These are phyloP conservation scores for Castanospermum australe DNA, from an alignment of 306 rosid genomes.

Conservation along the genomic window DNA sequence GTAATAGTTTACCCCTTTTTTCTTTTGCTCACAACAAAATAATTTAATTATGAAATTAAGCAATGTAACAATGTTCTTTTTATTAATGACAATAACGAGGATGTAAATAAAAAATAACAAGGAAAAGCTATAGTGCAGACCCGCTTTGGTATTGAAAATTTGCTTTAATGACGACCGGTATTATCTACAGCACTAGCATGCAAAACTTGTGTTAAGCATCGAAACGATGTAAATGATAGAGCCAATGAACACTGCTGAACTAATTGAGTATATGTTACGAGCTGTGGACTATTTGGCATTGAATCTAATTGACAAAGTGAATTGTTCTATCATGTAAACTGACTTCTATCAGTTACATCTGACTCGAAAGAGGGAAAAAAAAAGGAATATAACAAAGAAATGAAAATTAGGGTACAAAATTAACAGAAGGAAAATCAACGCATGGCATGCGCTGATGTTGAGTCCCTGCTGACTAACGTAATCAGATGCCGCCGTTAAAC, in stretches of 20 bases:
- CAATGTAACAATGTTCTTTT: too few relatives aligned
- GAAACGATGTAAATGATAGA: neutral
- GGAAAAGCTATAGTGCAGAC: too few relatives aligned
- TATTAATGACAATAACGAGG: too few relatives aligned
- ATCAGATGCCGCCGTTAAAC: slow-evolving; percentile 47
- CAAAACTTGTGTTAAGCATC: neutral
- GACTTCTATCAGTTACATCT: slow-evolving; percentile 78
- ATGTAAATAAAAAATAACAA: too few relatives aligned
- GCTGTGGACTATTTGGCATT: slow-evolving; percentile 18
- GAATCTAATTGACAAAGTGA: slow-evolving; percentile 43
- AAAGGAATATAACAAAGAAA: slow-evolving; percentile 43
- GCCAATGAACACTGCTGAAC: neutral
- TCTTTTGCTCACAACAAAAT: too few relatives aligned
- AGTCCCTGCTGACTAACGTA: slow-evolving; percentile 51
- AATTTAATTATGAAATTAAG: too few relatives aligned
- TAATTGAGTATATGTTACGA: neutral
- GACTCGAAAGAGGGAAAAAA: slow-evolving; percentile 26
- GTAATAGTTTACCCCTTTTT: too few relatives aligned
- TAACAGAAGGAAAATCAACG: slow-evolving; percentile 47
- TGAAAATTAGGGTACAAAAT: slow-evolving; percentile 65
- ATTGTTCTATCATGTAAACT: slow-evolving; percentile 67
- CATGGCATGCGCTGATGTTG: slow-evolving; percentile 28
- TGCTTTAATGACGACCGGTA: neutral
- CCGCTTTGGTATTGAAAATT: neutral
- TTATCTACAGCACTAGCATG: neutral